Evolutionary conservation across 2,329 filamentous ascomycete genomes (phyloP), one percentile per base, ranked within the genome.

Genomic region (Xylariales sp.): DNA sequence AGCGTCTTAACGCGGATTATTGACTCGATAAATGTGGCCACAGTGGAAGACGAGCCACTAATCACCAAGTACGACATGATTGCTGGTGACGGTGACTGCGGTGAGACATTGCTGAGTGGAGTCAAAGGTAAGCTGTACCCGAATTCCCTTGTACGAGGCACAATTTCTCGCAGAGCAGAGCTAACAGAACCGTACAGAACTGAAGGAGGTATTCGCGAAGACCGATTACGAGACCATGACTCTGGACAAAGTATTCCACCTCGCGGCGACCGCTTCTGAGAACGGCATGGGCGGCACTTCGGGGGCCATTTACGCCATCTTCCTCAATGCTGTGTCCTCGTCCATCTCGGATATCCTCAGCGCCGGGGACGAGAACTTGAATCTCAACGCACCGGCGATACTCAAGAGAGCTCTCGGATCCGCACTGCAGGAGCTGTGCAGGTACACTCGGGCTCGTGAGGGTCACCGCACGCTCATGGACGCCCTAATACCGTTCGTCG

Each of bases 261-360:
- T 11, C 5, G 19, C 19, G 13, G 31, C 31, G 12, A 4, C 14
- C 17, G 16, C 31, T 5, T 5, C 19, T 5, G 17, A 21, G 11
- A 13, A 21, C 8, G 19, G 17, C 31, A 33, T 33, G 31, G 31
- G n/a, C 17, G 31, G 31, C 8, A 23, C 31, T 20, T 33, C 31
- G 17, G 31, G 31, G 4, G 31, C 31, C 8, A 21, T 33, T 11
- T 33, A 33, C 19, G 31, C 8, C 17, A 7, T 33, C 11, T 33
- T 33, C 31, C 19, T 33, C 31, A n/a, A 21, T 8, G 31, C 8
- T n/a, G 23, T n/a, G n/a, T n/a, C n/a, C n/a, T n/a, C n/a, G n/a
- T n/a, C n/a, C n/a, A n/a, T n/a, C n/a, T 8, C 23, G 23, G n/a
- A 25, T n/a, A 8, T n/a, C 8, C 23, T 25, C 23, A 25, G 23